Conservation (phyloP, 2,329 filamentous ascomycete species). For the Phaeosphaeriaceae sp. region DNA sequence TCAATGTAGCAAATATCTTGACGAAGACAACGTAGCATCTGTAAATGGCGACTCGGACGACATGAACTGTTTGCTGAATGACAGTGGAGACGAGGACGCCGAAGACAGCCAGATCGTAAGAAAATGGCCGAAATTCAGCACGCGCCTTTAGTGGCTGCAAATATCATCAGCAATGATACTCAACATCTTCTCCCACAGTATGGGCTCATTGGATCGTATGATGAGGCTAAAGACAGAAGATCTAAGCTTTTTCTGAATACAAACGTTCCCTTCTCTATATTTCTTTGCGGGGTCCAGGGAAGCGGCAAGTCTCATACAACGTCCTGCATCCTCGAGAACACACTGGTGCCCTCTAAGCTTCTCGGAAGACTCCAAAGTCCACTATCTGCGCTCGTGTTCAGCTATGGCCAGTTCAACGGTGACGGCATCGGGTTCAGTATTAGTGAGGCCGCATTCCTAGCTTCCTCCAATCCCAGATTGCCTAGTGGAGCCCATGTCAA, state of each 20-base stretch:
- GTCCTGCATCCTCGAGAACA: constrained; percentile 58
- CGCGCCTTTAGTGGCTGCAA: too few relatives aligned
- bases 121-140: too few relatives aligned
- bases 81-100: too few relatives aligned
- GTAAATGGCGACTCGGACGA: too few relatives aligned
- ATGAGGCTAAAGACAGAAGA: too few relatives aligned
- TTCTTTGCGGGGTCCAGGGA: constrained; percentile 69
- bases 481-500: constrained; percentile 17
- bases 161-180: too few relatives aligned
- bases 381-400: constrained; percentile 65
- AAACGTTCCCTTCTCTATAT: constrained; percentile 62
- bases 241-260: constrained; percentile 59
- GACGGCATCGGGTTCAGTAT: constrained; percentile 56
- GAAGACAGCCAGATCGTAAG: too few relatives aligned
- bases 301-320: constrained; percentile 68
- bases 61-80: too few relatives aligned
- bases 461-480: constrained; percentile 38
- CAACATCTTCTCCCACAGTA: too few relatives aligned
- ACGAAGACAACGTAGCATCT: too few relatives aligned
- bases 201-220: too few relatives aligned
- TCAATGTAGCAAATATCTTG: too few relatives aligned
- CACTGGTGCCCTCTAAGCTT: constrained; percentile 51
- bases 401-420: constrained; percentile 57
- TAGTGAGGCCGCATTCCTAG: constrained; percentile 65
- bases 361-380: constrained; percentile 58